phyloP scores from a whole-genome alignment of 176 grass and related monocot species.

The Avena sativa region DNA sequence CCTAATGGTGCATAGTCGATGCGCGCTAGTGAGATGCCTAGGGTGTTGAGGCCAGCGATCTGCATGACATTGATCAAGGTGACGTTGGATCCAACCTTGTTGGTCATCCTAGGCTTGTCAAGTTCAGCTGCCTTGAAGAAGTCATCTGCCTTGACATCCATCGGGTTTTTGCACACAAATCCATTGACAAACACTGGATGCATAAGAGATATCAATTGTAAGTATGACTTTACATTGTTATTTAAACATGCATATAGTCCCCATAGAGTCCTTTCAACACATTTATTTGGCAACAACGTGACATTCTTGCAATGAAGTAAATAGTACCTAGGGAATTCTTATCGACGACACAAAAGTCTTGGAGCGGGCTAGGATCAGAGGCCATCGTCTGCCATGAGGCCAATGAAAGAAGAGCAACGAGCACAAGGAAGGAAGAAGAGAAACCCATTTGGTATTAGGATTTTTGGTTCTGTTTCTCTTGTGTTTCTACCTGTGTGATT shows the following conservation, averaged over 20 bases:
- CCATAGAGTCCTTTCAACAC: not conserved
- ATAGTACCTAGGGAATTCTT: constrained; percentile 22
- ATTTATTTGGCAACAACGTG: not conserved
- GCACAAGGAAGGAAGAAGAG: not conserved
- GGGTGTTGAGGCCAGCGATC: not conserved
- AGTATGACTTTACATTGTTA: not conserved
- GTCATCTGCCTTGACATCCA: not conserved
- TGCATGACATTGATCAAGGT: not conserved
- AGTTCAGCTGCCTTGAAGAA: not conserved
- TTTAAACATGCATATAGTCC: not conserved
- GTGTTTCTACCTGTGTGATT: not conserved
- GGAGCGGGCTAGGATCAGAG: constrained; percentile 29
- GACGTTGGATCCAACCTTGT: not conserved
- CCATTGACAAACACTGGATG: not conserved
- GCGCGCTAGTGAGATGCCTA: not conserved
- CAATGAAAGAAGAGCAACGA: not conserved
- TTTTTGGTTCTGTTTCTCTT: not conserved
- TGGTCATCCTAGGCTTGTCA: constrained; percentile 1
- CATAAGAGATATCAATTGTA: not conserved
- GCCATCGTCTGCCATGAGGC: not conserved
- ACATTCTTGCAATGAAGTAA: not conserved
- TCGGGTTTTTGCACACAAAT: not conserved
- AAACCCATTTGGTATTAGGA: constrained; percentile 17
- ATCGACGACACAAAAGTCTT: constrained; percentile 42
- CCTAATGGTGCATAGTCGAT: not conserved